Conservation (phyloP, 1,284 basidiomycete genomes). For the Melampsora larici-populina region DNA sequence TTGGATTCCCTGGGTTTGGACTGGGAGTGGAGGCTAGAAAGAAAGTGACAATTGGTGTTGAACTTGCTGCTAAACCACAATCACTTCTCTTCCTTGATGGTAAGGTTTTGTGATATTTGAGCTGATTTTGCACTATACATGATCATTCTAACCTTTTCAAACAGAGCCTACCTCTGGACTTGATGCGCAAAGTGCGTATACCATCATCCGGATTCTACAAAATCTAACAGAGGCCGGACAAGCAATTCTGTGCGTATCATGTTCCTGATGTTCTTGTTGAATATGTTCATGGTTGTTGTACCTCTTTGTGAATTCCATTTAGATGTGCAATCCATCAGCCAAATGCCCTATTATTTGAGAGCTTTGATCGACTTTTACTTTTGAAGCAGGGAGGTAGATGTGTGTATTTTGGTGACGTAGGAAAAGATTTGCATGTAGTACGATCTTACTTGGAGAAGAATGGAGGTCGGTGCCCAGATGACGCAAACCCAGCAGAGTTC, state of each 20-base stretch:
- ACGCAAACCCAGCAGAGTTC: conserved; percentile 59
- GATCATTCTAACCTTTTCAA: conserved; percentile 34
- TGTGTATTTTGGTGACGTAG: conserved; percentile 62
- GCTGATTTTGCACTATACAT: conserved; percentile 47
- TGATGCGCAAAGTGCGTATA: conserved; percentile 83
- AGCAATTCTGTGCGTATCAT: conserved; percentile 63
- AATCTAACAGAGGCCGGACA: conserved; percentile 79
- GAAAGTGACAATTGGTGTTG: conserved; percentile 63
- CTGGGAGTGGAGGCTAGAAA: conserved; percentile 60
- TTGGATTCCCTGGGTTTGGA: conserved; percentile 57
- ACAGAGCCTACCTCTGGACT: conserved; percentile 66
- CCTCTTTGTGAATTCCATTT: conserved; percentile 53
- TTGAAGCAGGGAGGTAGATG: conserved; percentile 60
- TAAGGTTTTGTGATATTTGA: conserved; percentile 52
- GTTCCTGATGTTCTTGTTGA: not conserved
- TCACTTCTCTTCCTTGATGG: conserved; percentile 47
- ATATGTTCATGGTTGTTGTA: conserved; percentile 60
- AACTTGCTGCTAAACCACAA: conserved; percentile 58
- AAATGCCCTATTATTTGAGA: conserved; percentile 60
- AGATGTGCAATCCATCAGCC: conserved; percentile 61
- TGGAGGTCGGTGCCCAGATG: conserved; percentile 59
- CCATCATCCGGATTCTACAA: conserved; percentile 72
- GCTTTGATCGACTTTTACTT: conserved; percentile 63
- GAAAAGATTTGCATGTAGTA: conserved; percentile 58
- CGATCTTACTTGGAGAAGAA: conserved; percentile 61